Percentiles rank a stretch among this genome's conserved stretches.
These are phyloP conservation scores for Taphrina confusa DNA, from an alignment of 1,139 yeast species.

Conservation along the genomic window DNA sequence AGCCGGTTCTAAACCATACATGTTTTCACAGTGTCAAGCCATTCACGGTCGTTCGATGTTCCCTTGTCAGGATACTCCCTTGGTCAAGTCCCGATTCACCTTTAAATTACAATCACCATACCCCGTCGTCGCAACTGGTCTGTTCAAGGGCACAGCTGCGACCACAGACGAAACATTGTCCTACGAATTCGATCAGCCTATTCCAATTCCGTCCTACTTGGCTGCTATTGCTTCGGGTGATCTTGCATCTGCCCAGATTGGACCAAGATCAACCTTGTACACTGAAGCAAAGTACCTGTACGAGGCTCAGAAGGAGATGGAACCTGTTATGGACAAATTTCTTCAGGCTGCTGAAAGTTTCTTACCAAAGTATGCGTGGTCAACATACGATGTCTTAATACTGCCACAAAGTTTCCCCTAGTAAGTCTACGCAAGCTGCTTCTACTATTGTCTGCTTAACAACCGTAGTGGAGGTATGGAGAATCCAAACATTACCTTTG, in stretches of 20 bases:
- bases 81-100: conserved; percentile 67
- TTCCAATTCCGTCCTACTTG: conserved; percentile 83
- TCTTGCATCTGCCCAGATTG: conserved; percentile 65
- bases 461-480: conserved; percentile 76
- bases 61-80: conserved; percentile 91
- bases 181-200: conserved; percentile 63
- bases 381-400: conserved; percentile 74
- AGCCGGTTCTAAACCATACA: conserved; percentile 73
- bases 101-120: conserved; percentile 59
- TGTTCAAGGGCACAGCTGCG: conserved; percentile 39
- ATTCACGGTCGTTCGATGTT: conserved; percentile 85
- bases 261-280: conserved; percentile 83
- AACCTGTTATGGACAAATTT: conserved; percentile 74
- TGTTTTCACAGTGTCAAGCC: conserved; percentile 89
- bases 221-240: conserved; percentile 88
- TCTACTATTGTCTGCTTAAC: not conserved
- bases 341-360: conserved; percentile 76
- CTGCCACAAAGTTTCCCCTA: conserved; percentile 85
- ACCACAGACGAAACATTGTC: conserved; percentile 34
- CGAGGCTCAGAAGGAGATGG: conserved; percentile 76
- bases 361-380: conserved; percentile 85
- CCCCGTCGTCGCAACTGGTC: conserved; percentile 41
- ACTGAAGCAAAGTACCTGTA: conserved; percentile 71
- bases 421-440: conserved; percentile 68
- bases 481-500: conserved; percentile 86